Conservation (phyloP, 1,284 basidiomycete species). For the Singerocomus inundabilis region DNA sequence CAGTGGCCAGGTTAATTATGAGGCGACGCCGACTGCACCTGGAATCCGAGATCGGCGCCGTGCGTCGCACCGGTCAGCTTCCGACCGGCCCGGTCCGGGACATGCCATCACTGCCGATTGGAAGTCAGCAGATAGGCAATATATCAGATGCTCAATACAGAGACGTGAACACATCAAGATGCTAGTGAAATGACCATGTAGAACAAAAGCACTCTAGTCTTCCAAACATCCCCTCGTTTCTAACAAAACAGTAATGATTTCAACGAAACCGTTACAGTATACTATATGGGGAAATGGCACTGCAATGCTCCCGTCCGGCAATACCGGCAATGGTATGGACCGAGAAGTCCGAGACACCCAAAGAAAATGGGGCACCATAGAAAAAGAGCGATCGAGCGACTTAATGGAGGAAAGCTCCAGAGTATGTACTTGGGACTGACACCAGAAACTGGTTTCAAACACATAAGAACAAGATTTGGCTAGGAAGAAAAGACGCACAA, state of each 20-base stretch:
- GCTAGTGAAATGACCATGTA: background rate
- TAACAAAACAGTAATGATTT: slow-evolving; percentile 59
- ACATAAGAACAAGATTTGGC: background rate
- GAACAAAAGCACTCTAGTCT: slow-evolving; percentile 23
- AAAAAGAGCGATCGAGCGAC: slow-evolving; percentile 51
- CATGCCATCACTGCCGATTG: slow-evolving; percentile 57
- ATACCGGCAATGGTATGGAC: slow-evolving; percentile 61
- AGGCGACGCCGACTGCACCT: slow-evolving; percentile 33
- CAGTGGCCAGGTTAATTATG: background rate
- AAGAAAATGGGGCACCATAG: slow-evolving; percentile 56
- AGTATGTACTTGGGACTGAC: slow-evolving; percentile 63
- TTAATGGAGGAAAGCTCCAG: slow-evolving; percentile 57
- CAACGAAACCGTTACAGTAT: slow-evolving; percentile 53
- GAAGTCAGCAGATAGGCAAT: slow-evolving; percentile 37
- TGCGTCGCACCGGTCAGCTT: slow-evolving; percentile 39
- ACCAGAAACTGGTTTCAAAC: slow-evolving; percentile 42
- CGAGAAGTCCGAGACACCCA: slow-evolving; percentile 56
- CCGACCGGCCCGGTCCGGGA: slow-evolving; percentile 50
- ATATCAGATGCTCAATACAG: background rate
- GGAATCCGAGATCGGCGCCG: slow-evolving; percentile 59
- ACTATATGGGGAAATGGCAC: slow-evolving; percentile 54
- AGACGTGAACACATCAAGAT: too few species aligned
- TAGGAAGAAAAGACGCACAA: slow-evolving; percentile 33
- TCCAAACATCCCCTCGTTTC: slow-evolving; percentile 41
- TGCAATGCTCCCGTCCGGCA: slow-evolving; percentile 61